These are phyloP conservation scores for Solanum peruvianum DNA, from an alignment of 257 asterid genomes.

Conservation along the genomic window DNA sequence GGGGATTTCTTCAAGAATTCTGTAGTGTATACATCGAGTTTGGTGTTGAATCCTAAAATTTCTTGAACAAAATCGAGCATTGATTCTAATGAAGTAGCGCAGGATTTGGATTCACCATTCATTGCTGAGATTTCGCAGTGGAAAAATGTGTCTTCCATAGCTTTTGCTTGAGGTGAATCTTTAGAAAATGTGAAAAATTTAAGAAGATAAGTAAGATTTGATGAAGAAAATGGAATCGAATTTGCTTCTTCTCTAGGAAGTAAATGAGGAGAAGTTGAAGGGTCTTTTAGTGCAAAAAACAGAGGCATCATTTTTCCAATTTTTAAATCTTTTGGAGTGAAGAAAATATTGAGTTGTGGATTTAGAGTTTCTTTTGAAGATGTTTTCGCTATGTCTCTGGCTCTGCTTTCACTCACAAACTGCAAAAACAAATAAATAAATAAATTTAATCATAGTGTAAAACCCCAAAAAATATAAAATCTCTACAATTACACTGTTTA, in stretches of 20 bases:
- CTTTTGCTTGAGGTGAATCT: slow-evolving; percentile 51
- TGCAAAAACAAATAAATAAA: not conserved
- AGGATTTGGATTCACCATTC: slow-evolving; percentile 58
- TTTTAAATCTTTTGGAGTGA: slow-evolving; percentile 31
- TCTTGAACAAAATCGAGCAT: slow-evolving; percentile 40
- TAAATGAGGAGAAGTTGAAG: slow-evolving; percentile 45
- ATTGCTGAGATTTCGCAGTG: slow-evolving; percentile 62
- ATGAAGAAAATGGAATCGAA: slow-evolving; percentile 54
- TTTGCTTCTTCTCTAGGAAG: slow-evolving; percentile 52
- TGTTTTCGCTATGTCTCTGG: not conserved
- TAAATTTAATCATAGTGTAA: not conserved
- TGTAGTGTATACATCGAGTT: slow-evolving; percentile 35
- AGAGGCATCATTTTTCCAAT: slow-evolving; percentile 35
- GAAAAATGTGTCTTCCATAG: slow-evolving; percentile 43
- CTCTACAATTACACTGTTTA: not conserved
- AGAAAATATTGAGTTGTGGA: slow-evolving; percentile 52
- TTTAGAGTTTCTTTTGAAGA: slow-evolving; percentile 12
- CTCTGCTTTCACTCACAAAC: slow-evolving; percentile 3
- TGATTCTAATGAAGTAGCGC: slow-evolving; percentile 63
- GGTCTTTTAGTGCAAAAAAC: slow-evolving; percentile 43
- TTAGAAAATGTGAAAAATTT: slow-evolving; percentile 29
- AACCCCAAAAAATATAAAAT: not conserved
- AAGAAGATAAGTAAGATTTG: slow-evolving; percentile 32
- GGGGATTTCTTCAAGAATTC: slow-evolving; percentile 16
- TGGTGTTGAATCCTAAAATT: slow-evolving; percentile 18